A percentile compares a stretch with the other conserved stretches of the same genome.
Conservation (phyloP, 345 rosid genomes). For the Hibiscus trionum region DNA sequence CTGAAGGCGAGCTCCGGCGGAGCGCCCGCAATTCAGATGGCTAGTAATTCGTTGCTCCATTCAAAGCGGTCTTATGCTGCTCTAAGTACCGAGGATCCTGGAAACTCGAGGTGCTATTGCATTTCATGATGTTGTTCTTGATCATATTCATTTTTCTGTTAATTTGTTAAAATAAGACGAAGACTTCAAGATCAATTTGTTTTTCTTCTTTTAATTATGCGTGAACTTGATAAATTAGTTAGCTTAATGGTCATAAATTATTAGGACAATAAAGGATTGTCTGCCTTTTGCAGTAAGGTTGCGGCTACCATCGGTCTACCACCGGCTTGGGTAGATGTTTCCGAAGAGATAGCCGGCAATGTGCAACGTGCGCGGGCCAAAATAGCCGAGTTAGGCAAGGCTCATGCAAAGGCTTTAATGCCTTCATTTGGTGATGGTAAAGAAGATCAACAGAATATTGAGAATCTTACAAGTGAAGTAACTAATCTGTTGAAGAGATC, state of each 20-base stretch:
- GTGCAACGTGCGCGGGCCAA: conserved; percentile 65
- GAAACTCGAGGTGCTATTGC: conserved; percentile 51
- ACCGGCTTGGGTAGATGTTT: conserved; percentile 94
- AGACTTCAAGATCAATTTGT: neutral
- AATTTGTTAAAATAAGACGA: neutral
- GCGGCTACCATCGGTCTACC: conserved; percentile 74
- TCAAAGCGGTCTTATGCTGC: conserved; percentile 61
- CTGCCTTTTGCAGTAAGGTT: conserved; percentile 58
- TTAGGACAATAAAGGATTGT: conserved; percentile 2
- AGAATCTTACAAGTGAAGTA: conserved; percentile 76
- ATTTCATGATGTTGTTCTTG: neutral
- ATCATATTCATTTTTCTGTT: neutral
- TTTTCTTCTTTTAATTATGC: neutral
- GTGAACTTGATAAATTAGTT: conserved; percentile 6
- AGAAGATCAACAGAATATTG: conserved; percentile 85
- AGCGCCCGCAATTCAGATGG: conserved; percentile 87
- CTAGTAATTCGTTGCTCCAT: conserved; percentile 63
- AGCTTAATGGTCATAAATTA: conserved; percentile 6
- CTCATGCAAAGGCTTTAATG: conserved; percentile 95
- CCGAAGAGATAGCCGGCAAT: conserved; percentile 80
- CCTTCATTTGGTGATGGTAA: conserved; percentile 97
- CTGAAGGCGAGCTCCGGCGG: conserved; percentile 27
- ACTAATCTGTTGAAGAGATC: conserved; percentile 72
- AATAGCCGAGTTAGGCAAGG: conserved; percentile 77
- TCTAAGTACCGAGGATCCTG: conserved; percentile 84